Evolutionary conservation across 192 early-diverging fungal genomes (phyloP).

Genomic region (Pecoramyces ruminantium): DNA sequence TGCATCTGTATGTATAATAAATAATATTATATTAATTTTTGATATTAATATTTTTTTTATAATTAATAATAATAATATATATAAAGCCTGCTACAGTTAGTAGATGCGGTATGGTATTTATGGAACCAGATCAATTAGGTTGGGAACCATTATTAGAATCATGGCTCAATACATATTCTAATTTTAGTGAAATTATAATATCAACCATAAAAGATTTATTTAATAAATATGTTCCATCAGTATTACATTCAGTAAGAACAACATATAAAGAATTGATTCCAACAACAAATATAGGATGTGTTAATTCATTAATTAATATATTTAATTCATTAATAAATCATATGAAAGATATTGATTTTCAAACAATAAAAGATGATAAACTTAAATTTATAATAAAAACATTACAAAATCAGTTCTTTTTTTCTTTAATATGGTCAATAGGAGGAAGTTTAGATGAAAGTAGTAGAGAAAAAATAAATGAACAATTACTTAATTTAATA

Average conservation of each 20-base stretch:
- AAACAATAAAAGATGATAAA: slow-evolving; percentile 5
- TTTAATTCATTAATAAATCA: slow-evolving; percentile 26
- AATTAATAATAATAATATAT: neutral
- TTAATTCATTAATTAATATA: slow-evolving; percentile 29
- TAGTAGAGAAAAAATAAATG: slow-evolving; percentile 32
- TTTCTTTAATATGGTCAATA: slow-evolving; percentile 29
- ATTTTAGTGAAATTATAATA: slow-evolving; percentile 9
- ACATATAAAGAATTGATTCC: slow-evolving; percentile 42
- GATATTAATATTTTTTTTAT: slow-evolving; percentile 2
- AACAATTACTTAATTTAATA: slow-evolving; percentile 6
- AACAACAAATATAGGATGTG: slow-evolving; percentile 37
- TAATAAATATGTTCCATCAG: slow-evolving; percentile 18
- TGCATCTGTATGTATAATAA: slow-evolving; percentile 21
- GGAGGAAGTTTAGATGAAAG: slow-evolving; percentile 31
- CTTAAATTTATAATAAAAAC: slow-evolving; percentile 3
- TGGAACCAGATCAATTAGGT: neutral
- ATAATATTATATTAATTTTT: slow-evolving; percentile 4
- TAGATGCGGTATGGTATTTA: neutral
- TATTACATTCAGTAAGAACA: slow-evolving; percentile 14
- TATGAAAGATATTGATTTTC: slow-evolving; percentile 9
- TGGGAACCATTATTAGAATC: neutral
- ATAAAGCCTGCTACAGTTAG: neutral
- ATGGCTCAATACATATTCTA: slow-evolving; percentile 10
- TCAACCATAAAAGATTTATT: slow-evolving; percentile 18
- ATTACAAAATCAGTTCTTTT: slow-evolving; percentile 26